Evolutionary conservation across 176 grass and related monocot species (phyloP).

Genomic region (Alloteropsis semialata): DNA sequence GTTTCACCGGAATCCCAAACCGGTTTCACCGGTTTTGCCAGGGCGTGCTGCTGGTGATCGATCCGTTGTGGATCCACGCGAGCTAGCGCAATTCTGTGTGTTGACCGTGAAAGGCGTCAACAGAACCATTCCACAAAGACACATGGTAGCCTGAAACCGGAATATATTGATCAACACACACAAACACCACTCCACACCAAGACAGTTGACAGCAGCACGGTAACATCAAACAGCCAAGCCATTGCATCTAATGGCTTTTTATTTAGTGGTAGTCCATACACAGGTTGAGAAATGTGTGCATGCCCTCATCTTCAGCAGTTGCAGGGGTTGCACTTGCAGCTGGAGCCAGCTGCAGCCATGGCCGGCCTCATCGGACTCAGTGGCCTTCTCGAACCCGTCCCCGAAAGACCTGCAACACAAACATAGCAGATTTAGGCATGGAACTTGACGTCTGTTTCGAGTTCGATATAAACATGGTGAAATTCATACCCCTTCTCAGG

Average conservation of each 20-base stretch:
- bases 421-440: not conserved
- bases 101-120: no score
- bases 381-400: not conserved
- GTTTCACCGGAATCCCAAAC: no score
- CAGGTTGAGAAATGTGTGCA: not conserved
- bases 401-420: not conserved
- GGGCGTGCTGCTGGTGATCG: no score
- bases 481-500: slow-evolving; percentile 26
- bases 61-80: no score
- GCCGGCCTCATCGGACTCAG: not conserved
- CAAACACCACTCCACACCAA: no score
- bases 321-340: slow-evolving; percentile 36
- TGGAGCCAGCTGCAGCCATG: slow-evolving; percentile 28
- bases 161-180: no score
- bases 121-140: not conserved
- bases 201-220: no score
- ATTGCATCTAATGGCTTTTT: not conserved
- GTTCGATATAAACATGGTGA: not conserved
- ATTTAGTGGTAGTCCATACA: not conserved
- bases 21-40: no score
- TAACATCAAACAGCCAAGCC: not conserved
- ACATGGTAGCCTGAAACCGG: not conserved
- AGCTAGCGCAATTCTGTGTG: no score
- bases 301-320: not conserved
- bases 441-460: not conserved